These are phyloP conservation scores for Sugiyamaella mastotermitis DNA, from an alignment of 805 yeast species.

Conservation along the genomic window DNA sequence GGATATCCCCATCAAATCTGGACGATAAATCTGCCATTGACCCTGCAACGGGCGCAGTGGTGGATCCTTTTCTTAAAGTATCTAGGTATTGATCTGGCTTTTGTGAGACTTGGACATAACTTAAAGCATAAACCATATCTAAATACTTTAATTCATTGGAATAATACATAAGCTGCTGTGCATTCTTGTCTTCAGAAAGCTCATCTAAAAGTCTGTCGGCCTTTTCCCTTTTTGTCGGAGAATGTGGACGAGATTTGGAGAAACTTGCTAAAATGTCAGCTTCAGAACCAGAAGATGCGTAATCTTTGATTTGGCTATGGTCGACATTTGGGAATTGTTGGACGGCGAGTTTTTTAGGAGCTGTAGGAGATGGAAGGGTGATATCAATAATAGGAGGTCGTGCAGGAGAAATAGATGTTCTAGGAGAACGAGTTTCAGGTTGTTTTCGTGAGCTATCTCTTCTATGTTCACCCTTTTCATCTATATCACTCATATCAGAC, in stretches of 20 bases:
- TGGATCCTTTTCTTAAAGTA: constrained; percentile 10
- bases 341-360: too few species aligned
- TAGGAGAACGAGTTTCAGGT: not conserved
- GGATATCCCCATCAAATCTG: constrained; percentile 5
- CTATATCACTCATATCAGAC: constrained; percentile 15
- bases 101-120: constrained; percentile 9
- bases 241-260: too few species aligned
- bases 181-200: constrained; percentile 5
- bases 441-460: constrained; percentile 1
- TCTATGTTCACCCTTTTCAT: not conserved
- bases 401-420: constrained; percentile 11
- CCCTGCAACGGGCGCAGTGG: constrained; percentile 8
- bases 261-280: too few species aligned
- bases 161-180: constrained; percentile 4
- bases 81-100: constrained; percentile 7
- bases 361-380: constrained; percentile 2
- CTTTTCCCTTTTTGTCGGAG: too few species aligned
- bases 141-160: constrained; percentile 14
- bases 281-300: constrained; percentile 5
- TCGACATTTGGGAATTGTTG: not conserved
- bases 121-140: constrained; percentile 14
- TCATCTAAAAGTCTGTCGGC: too few species aligned
- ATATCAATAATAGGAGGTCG: constrained; percentile 4
- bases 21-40: constrained; percentile 12
- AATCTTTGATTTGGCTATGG: not conserved